phyloP scores from a whole-genome alignment of 2,329 filamentous ascomycete species.

The Cladophialophora psammophila region DNA sequence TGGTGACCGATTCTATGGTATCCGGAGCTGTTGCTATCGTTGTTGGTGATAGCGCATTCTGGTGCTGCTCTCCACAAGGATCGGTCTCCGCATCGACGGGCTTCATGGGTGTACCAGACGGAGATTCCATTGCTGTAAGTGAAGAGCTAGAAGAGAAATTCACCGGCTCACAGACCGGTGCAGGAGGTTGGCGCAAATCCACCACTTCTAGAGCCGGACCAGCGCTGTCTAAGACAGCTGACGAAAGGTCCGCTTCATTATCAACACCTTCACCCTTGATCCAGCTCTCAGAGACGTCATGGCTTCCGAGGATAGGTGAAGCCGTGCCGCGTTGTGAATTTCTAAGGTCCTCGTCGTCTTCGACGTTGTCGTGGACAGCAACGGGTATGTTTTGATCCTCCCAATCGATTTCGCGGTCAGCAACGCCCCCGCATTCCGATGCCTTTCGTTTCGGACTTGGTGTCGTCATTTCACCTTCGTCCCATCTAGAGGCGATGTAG shows the following conservation, averaged over 20 bases:
- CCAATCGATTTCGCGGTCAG: background rate
- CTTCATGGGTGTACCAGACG: background rate
- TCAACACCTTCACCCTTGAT: background rate
- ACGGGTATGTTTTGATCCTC: conserved; percentile 9
- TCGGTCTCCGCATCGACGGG: background rate
- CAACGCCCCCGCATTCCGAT: conserved; percentile 11
- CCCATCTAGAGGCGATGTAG: conserved; percentile 32
- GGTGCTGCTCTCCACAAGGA: background rate
- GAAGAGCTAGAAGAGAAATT: background rate
- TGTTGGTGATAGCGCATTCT: background rate
- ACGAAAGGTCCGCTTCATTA: background rate
- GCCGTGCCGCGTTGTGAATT: background rate
- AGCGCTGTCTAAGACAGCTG: conserved; percentile 18
- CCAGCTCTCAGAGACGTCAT: background rate
- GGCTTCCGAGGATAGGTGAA: conserved; percentile 12
- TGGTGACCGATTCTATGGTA: background rate
- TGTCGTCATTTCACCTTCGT: conserved; percentile 23
- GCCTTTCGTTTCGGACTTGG: conserved; percentile 33
- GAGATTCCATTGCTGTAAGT: background rate
- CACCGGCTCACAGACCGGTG: background rate
- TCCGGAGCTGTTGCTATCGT: background rate
- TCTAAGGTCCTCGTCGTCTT: background rate
- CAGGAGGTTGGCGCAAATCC: background rate
- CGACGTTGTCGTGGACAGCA: background rate
- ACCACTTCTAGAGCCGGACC: conserved; percentile 1